Evolutionary conservation across 1,284 basidiomycete genomes (phyloP).

Genomic region (Fomitopsis palustris): DNA sequence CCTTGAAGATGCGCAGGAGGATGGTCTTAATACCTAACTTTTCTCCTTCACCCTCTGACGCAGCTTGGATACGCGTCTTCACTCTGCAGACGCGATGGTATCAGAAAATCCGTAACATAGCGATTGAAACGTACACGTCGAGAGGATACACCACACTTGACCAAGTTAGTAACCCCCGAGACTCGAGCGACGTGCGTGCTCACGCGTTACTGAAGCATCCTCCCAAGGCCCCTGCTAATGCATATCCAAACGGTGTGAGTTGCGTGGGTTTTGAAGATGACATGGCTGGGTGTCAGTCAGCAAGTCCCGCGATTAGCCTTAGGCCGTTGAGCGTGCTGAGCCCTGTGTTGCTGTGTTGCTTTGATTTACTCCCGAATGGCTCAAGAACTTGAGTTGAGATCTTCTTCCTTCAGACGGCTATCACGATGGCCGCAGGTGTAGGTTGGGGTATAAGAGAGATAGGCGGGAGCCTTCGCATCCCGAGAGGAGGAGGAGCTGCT

Average conservation of each 20-base stretch:
- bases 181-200: slow-evolving; percentile 31
- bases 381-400: neutral
- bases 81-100: slow-evolving; percentile 47
- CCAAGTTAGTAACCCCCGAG: neutral
- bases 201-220: slow-evolving; percentile 92
- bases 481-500: neutral
- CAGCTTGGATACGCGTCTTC: slow-evolving; percentile 94
- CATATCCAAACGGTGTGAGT: slow-evolving; percentile 89
- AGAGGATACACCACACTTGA: slow-evolving; percentile 89
- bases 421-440: neutral
- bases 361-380: too few relatives aligned
- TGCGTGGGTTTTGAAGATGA: slow-evolving; percentile 51
- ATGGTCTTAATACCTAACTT: slow-evolving; percentile 64
- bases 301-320: neutral
- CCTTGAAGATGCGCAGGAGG: slow-evolving; percentile 67
- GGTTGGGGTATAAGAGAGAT: neutral
- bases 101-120: neutral
- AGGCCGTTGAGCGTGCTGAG: neutral
- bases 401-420: neutral
- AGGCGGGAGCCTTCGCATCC: neutral
- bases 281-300: slow-evolving; percentile 33
- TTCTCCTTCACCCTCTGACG: slow-evolving; percentile 45
- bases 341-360: too few relatives aligned
- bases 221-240: slow-evolving; percentile 92
- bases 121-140: slow-evolving; percentile 69